A percentile compares a stretch with the other conserved stretches of the same genome.
These are phyloP conservation scores for Cyclocybe cylindracea DNA, from an alignment of 768 basidiomycete species.

Conservation along the genomic window DNA sequence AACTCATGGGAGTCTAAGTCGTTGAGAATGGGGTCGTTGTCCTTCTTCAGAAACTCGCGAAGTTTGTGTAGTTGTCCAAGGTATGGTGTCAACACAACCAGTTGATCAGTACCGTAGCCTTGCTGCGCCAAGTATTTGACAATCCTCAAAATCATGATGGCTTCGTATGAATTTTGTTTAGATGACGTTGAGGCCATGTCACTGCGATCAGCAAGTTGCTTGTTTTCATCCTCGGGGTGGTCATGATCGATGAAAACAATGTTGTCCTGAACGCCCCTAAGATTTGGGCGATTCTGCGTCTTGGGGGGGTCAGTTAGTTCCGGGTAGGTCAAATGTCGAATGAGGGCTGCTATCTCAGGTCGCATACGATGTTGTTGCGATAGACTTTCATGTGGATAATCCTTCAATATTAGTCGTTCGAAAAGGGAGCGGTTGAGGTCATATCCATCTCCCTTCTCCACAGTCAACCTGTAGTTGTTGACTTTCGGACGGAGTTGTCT, in stretches of 20 bases:
- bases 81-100: constrained; percentile 72
- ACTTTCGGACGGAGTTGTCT: constrained; percentile 78
- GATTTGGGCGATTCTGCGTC: constrained; percentile 49
- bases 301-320: constrained; percentile 55
- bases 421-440: constrained; percentile 70
- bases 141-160: constrained; percentile 64
- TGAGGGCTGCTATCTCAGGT: constrained; percentile 66
- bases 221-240: constrained; percentile 52
- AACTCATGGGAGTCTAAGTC: constrained; percentile 66
- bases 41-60: constrained; percentile 41
- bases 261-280: constrained; percentile 58
- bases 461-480: constrained; percentile 61
- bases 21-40: constrained; percentile 60
- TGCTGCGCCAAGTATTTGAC: constrained; percentile 67
- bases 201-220: constrained; percentile 39
- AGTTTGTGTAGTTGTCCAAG: constrained; percentile 63
- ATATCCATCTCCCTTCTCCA: constrained; percentile 68
- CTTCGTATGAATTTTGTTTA: constrained; percentile 64
- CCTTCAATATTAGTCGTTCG: constrained; percentile 63
- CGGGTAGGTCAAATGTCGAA: constrained; percentile 66
- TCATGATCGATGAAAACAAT: constrained; percentile 63
- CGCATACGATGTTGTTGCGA: constrained; percentile 70
- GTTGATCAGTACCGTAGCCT: constrained; percentile 59
- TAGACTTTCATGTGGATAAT: constrained; percentile 62
- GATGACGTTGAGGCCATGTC: constrained; percentile 53